phyloP scores from a whole-genome alignment of 2,329 filamentous ascomycete genomes.

The Fusarium temperatum region DNA sequence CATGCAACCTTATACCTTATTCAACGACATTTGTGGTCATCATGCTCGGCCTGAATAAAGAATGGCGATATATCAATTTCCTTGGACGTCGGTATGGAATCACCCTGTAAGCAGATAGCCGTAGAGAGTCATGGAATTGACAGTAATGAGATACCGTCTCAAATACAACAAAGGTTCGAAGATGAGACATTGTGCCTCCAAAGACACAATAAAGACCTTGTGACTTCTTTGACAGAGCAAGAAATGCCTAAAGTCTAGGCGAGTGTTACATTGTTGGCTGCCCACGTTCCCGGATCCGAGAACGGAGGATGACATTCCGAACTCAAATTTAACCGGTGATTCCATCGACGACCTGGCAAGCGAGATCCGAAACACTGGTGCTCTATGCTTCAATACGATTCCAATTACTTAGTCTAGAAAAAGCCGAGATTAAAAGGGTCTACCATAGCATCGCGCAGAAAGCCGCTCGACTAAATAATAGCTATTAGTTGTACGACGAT shows the following conservation, averaged over 20 bases:
- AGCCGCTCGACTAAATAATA: fast-evolving
- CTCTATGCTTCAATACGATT: fast-evolving
- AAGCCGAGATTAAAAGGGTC: fast-evolving
- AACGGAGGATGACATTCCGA: not conserved
- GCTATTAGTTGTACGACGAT: fast-evolving
- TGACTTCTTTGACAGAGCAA: not conserved
- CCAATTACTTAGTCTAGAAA: fast-evolving
- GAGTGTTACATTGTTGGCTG: not conserved
- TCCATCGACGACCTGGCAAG: not conserved
- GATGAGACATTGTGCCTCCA: not conserved
- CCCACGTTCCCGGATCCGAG: not conserved
- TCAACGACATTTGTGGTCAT: fast-evolving
- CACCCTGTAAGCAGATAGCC: not conserved
- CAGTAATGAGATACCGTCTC: fast-evolving
- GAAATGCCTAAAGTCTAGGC: not conserved
- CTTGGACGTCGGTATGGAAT: fast-evolving
- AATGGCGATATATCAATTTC: fast-evolving
- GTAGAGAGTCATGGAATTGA: fast-evolving
- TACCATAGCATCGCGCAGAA: fast-evolving
- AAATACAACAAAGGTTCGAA: fast-evolving
- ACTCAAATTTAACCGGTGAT: not conserved
- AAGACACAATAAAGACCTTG: fast-evolving
- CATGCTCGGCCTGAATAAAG: fast-evolving
- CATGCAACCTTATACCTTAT: not conserved
- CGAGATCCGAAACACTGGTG: not conserved